A percentile compares a stretch with the other conserved stretches of the same genome.
These are phyloP conservation scores for Fusarium agapanthi DNA, from an alignment of 2,329 filamentous ascomycete genomes.

Conservation along the genomic window DNA sequence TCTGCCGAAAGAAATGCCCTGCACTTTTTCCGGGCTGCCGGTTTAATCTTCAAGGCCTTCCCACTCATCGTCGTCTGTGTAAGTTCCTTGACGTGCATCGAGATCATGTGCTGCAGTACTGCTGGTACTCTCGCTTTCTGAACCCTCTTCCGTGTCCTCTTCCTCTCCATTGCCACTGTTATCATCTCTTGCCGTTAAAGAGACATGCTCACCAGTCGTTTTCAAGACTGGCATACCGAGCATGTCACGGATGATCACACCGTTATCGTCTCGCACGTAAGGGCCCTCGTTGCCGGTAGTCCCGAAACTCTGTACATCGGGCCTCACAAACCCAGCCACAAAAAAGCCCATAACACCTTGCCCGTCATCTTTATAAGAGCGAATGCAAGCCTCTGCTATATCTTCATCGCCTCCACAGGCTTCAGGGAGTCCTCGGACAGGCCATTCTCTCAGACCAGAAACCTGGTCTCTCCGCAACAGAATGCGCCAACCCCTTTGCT, in stretches of 20 bases:
- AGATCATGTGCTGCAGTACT: constrained; percentile 2
- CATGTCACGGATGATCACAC: constrained; percentile 57
- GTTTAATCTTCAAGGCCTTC: constrained; percentile 39
- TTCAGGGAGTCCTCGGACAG: constrained; percentile 66
- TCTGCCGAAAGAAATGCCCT: not conserved
- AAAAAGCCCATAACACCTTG: constrained; percentile 96
- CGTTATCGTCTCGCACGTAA: constrained; percentile 63
- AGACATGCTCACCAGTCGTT: constrained; percentile 46
- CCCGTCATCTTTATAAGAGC: constrained; percentile 82
- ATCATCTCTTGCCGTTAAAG: constrained; percentile 36
- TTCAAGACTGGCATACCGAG: constrained; percentile 51
- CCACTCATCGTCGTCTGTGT: constrained; percentile 39
- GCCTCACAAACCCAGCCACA: constrained; percentile 79
- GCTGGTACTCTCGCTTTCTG: constrained; percentile 8
- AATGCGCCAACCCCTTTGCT: constrained; percentile 78
- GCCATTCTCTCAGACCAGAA: constrained; percentile 78
- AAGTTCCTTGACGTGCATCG: constrained; percentile 25
- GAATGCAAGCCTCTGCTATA: constrained; percentile 78
- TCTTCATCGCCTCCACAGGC: constrained; percentile 59
- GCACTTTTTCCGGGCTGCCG: not conserved
- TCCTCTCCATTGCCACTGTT: constrained; percentile 26
- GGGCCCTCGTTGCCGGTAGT: constrained; percentile 53
- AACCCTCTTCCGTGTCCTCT: not conserved
- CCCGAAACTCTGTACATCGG: constrained; percentile 27
- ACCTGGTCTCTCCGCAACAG: constrained; percentile 77